A percentile compares a stretch with the other conserved stretches of the same genome.
Conservation (phyloP, 1,284 basidiomycete species). For the Boletus semigastroideus region DNA sequence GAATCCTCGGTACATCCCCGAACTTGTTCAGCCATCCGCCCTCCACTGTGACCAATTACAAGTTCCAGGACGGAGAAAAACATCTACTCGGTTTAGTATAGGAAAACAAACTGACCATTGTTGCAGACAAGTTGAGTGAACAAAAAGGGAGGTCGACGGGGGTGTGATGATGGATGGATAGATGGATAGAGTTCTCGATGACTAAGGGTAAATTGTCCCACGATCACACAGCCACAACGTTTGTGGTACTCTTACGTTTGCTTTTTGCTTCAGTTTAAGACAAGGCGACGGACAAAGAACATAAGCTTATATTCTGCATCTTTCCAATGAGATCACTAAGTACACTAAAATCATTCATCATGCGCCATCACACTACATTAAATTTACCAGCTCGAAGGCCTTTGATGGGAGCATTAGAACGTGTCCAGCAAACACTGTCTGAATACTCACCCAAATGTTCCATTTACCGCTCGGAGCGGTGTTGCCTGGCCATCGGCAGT, state of each 20-base stretch:
- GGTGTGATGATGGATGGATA: background rate
- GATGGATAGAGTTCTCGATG: background rate
- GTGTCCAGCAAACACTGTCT: background rate
- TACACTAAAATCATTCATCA: background rate
- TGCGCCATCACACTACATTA: background rate
- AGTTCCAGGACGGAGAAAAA: background rate
- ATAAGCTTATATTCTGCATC: background rate
- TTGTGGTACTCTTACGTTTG: too few species aligned
- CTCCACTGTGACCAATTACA: background rate
- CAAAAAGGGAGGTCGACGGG: constrained; percentile 8
- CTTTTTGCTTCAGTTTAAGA: background rate
- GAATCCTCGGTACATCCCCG: constrained; percentile 12
- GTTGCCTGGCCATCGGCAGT: constrained; percentile 39
- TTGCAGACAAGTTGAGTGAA: constrained; percentile 4
- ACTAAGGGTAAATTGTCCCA: constrained; percentile 5
- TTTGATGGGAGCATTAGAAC: background rate
- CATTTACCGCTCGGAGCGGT: constrained; percentile 28
- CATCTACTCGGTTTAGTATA: background rate
- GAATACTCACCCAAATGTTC: constrained; percentile 26
- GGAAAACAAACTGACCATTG: constrained; percentile 22
- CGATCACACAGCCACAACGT: constrained; percentile 9
- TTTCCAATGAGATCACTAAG: background rate
- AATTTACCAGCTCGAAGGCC: constrained; percentile 20
- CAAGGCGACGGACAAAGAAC: background rate
- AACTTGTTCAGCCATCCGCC: constrained; percentile 21